phyloP scores from a whole-genome alignment of 2,329 filamentous ascomycete genomes.

The Sporothrix globosa region DNA sequence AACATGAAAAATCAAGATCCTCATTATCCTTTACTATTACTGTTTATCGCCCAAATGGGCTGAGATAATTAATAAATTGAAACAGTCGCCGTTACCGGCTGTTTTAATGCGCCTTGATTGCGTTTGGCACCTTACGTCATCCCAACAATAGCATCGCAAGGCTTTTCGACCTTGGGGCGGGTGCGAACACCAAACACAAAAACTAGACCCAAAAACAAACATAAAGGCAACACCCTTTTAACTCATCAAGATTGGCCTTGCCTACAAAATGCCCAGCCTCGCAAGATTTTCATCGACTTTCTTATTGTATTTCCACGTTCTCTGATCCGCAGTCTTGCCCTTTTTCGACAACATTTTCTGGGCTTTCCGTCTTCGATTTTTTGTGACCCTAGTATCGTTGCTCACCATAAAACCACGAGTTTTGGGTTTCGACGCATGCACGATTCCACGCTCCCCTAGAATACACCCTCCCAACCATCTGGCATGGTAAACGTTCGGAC shows the following conservation, averaged over 20 bases:
- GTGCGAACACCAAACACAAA: not conserved
- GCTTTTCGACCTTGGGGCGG: not conserved
- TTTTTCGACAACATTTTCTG: not conserved
- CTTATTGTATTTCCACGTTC: not conserved
- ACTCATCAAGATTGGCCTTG: too few relatives aligned
- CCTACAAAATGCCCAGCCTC: not conserved
- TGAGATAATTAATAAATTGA: slow-evolving; percentile 13
- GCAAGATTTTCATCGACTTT: not conserved
- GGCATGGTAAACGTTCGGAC: not conserved
- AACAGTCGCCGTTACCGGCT: not conserved
- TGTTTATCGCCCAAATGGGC: not conserved
- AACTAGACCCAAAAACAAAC: not conserved
- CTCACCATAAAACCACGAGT: not conserved
- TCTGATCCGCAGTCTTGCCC: not conserved
- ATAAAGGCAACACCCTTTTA: not conserved
- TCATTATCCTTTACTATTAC: not conserved
- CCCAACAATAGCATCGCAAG: not conserved
- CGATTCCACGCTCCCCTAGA: too few relatives aligned
- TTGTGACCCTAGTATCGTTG: not conserved
- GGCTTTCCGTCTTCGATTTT: not conserved
- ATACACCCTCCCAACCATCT: not conserved
- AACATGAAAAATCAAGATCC: not conserved
- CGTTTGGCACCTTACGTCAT: slow-evolving; percentile 23
- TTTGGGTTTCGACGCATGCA: not conserved
- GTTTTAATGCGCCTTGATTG: slow-evolving; percentile 20